Evolutionary conservation across 1,284 basidiomycete species (phyloP).

Genomic region (Schizophyllum commune): DNA sequence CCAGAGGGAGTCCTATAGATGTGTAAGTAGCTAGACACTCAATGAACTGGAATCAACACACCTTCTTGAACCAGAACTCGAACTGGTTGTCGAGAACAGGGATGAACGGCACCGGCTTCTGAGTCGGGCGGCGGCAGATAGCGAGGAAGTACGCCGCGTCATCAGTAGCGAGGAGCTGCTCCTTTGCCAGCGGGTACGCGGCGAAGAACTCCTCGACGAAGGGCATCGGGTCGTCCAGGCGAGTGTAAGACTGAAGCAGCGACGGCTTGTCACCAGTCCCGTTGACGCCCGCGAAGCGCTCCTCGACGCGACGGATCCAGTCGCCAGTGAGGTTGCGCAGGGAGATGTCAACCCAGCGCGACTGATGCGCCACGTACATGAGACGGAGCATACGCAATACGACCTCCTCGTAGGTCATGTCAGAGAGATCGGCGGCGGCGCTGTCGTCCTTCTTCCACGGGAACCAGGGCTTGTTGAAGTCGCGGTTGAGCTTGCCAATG

Average conservation of each 20-base stretch:
- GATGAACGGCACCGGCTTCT: slow-evolving; percentile 99
- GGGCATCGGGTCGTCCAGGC: slow-evolving; percentile 75
- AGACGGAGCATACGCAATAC: slow-evolving; percentile 86
- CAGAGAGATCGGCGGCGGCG: slow-evolving; percentile 80
- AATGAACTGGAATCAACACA: slow-evolving; percentile 22
- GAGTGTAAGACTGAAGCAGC: slow-evolving; percentile 81
- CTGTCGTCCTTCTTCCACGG: slow-evolving; percentile 88
- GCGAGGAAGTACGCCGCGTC: slow-evolving; percentile 95
- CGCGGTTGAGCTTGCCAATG: slow-evolving; percentile 87
- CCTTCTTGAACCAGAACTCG: slow-evolving; percentile 99
- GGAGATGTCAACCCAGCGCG: slow-evolving; percentile 92
- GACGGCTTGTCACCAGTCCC: slow-evolving; percentile 72
- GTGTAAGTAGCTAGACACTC: slow-evolving; percentile 2
- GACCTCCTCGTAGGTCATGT: slow-evolving; percentile 99
- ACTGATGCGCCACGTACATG: slow-evolving; percentile 90
- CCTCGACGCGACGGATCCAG: slow-evolving; percentile 94
- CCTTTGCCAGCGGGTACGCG: slow-evolving; percentile 73
- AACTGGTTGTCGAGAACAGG: slow-evolving; percentile 92
- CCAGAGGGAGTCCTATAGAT: slow-evolving; percentile 86
- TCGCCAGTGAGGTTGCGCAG: slow-evolving; percentile 94
- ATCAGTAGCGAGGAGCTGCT: slow-evolving; percentile 89
- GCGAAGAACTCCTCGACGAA: slow-evolving; percentile 84
- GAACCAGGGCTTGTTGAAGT: slow-evolving; percentile 98
- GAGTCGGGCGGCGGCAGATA: slow-evolving; percentile 89
- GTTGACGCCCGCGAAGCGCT: slow-evolving; percentile 93